Conservation (phyloP, 495 filamentous ascomycete genomes). For the Aspergillus cavernicola region DNA sequence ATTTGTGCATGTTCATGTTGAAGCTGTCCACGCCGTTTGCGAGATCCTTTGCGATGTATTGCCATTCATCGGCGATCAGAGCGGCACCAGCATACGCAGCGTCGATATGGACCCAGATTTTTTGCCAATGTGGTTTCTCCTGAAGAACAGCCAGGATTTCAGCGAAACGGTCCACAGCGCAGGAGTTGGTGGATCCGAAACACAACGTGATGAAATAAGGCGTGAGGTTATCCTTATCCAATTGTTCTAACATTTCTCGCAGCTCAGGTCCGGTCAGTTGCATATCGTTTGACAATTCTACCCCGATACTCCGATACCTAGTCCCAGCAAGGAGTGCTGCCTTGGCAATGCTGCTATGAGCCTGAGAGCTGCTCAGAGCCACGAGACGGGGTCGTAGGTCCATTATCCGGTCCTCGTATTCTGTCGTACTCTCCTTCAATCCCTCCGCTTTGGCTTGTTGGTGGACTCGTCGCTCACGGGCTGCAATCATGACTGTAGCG, state of each 20-base stretch:
- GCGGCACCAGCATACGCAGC: conserved; percentile 90
- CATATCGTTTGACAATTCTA: conserved; percentile 59
- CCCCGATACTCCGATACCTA: conserved; percentile 64
- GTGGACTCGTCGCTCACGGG: conserved; percentile 69
- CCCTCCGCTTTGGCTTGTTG: conserved; percentile 49
- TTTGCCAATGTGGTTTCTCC: conserved; percentile 53
- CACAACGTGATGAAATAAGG: conserved; percentile 88
- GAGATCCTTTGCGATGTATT: conserved; percentile 62
- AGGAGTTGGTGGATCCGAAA: conserved; percentile 83
- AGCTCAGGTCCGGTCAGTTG: conserved; percentile 65
- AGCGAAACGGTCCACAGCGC: conserved; percentile 76
- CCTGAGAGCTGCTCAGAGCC: conserved; percentile 72
- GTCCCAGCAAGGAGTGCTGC: conserved; percentile 83
- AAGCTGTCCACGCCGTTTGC: conserved; percentile 72
- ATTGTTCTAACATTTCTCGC: conserved; percentile 56
- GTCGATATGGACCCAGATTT: conserved; percentile 94
- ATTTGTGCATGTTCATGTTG: conserved; percentile 97
- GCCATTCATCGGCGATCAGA: conserved; percentile 76
- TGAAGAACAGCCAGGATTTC: conserved; percentile 63
- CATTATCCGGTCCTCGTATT: conserved; percentile 57
- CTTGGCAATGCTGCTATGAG: conserved; percentile 83
- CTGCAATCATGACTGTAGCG: conserved; percentile 82
- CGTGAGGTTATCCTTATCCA: conserved; percentile 60
- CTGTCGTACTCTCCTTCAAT: conserved; percentile 43
- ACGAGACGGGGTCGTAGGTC: conserved; percentile 67